Evolutionary conservation across 257 asterid genomes (phyloP), one percentile per base, ranked within the genome.

Genomic region (Salvia splendens): DNA sequence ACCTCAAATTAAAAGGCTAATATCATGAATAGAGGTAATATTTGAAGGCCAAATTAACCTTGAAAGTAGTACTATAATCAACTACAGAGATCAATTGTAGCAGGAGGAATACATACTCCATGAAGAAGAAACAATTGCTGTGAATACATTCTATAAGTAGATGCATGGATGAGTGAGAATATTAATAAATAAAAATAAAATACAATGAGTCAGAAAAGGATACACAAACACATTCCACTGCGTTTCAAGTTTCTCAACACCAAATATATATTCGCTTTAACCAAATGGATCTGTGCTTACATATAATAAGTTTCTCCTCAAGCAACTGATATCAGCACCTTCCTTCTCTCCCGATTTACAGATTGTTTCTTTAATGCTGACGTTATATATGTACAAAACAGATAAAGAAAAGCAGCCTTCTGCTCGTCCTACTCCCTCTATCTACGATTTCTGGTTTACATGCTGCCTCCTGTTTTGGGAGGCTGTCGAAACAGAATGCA

Each of bases 401-500:
- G 10, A 65, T 56, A 24, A 65, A 49, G 64, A 24, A 65, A 49
- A 55, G 15, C 67, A 49, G 63, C 32, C 61, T 35, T 36, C 35
- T 66, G 48, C 68, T 55, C 73, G 42, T 62, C 61, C 75, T 79
- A 69, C 64, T 68, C 60, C 51, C 61, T 20, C 70, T 35, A 73
- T 80, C 56, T 77, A 78, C 78, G 60, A 5, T 50, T 67, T 56
- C 75, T 33, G 45, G 35, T 8, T 67, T 69, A 71, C 70, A 75
- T 73, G 64, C 35, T 28, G 59, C 68, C 75, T 76, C 88, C 88
- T 20, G 72, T 67, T 75, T 65, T 81, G n/a, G 86, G 83, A 53
- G 88, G 86, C 88, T 83, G 81, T 67, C 70, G 61, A 33, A 32
- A 0, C 6, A 45, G 30, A 28, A 24, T 24, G 6, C 12, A 14